Percentiles rank a stretch among this genome's conserved stretches.
phyloP scores from a whole-genome alignment of 2,329 filamentous ascomycete genomes.

The Apiospora rasikravindrae region DNA sequence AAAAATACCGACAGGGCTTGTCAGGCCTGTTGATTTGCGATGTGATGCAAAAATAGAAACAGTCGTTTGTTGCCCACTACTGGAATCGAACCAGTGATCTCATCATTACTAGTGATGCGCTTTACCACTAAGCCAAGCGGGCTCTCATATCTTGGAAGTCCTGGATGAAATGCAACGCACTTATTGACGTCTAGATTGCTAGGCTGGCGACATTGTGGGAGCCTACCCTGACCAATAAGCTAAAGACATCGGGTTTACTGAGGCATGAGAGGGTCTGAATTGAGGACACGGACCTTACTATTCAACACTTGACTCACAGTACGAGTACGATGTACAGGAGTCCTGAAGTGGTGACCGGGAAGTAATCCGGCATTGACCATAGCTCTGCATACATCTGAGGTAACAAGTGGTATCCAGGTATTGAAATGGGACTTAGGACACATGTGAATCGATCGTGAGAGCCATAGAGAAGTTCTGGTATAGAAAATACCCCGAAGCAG shows the following conservation, averaged over 20 bases:
- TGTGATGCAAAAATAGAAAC: background rate
- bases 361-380: no score
- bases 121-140: constrained; percentile 17
- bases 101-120: constrained; percentile 16
- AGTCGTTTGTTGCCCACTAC: background rate
- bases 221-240: background rate
- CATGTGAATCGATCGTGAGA: no score
- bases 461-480: no score
- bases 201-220: background rate
- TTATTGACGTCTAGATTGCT: background rate
- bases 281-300: no score
- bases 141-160: background rate
- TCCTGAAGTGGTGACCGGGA: no score
- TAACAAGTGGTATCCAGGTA: no score
- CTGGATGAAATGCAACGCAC: rapidly evolving
- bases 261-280: background rate
- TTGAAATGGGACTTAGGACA: no score
- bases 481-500: no score
- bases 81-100: constrained; percentile 17
- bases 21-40: no score
- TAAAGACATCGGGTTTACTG: background rate
- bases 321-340: background rate
- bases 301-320: background rate
- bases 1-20: background rate
- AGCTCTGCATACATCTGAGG: no score